Evolutionary conservation across 176 grass and related monocot genomes (phyloP).

Genomic region (Luzula sylvatica): DNA sequence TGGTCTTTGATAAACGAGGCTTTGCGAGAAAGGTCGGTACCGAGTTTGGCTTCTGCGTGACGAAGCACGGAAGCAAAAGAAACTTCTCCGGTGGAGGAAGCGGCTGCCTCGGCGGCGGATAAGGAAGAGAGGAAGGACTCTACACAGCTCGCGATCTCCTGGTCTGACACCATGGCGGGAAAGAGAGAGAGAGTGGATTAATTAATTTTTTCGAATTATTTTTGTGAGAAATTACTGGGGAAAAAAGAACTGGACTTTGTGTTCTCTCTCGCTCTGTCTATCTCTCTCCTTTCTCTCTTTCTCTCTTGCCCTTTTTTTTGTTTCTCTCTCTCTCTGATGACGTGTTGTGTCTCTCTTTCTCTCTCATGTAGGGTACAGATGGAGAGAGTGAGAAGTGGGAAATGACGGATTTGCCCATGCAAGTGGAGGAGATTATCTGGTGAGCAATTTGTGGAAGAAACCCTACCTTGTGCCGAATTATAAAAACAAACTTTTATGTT

Average conservation of each 20-base stretch:
- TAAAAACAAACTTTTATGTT: too few species aligned
- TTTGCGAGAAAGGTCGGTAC: conserved; percentile 85
- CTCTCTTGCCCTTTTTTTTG: neutral
- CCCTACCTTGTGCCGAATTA: too few species aligned
- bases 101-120: neutral
- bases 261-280: neutral
- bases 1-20: conserved; percentile 80
- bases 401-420: conserved; percentile 1
- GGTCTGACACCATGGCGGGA: conserved; percentile 84
- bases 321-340: conserved; percentile 4
- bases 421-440: neutral
- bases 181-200: conserved; percentile 13
- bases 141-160: conserved; percentile 85
- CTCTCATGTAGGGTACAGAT: neutral
- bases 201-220: too few species aligned
- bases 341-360: neutral
- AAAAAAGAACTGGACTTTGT: neutral
- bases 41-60: conserved; percentile 68
- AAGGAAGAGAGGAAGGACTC: conserved; percentile 55
- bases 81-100: conserved; percentile 20
- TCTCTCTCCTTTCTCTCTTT: conserved; percentile 11
- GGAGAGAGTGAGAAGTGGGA: neutral
- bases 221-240: conserved; percentile 11
- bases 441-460: neutral
- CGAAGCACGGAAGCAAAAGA: conserved; percentile 50